phyloP scores from a whole-genome alignment of 2,329 filamentous ascomycete species.

The Fusarium secorum region DNA sequence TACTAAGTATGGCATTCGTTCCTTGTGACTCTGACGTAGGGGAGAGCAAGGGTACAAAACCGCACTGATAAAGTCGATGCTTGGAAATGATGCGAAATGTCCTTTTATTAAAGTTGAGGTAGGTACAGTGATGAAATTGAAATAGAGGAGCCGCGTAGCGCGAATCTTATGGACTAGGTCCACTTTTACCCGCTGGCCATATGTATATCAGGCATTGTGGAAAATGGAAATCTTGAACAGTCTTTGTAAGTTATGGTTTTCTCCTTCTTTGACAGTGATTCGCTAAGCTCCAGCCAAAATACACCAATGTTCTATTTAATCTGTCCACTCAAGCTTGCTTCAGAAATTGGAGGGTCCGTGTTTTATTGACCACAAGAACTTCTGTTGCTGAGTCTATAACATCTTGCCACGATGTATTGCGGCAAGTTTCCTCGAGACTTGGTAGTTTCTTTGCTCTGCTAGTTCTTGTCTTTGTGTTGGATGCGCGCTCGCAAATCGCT shows the following conservation, averaged over 20 bases:
- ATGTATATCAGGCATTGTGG: background rate
- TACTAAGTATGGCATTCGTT: background rate
- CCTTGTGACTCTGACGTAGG: background rate
- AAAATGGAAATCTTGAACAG: background rate
- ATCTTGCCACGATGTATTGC: slow-evolving; percentile 45
- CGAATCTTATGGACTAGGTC: background rate
- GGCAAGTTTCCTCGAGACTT: slow-evolving; percentile 47
- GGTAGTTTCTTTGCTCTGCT: slow-evolving; percentile 22
- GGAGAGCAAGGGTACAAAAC: background rate
- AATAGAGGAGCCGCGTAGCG: slow-evolving; percentile 10
- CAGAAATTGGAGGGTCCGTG: slow-evolving; percentile 33
- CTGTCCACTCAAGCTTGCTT: background rate
- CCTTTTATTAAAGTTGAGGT: background rate
- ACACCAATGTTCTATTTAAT: background rate
- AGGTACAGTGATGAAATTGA: background rate
- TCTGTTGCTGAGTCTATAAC: slow-evolving; percentile 46
- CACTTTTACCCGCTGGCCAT: slow-evolving; percentile 24
- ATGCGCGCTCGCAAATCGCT: slow-evolving; percentile 40
- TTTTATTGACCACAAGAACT: slow-evolving; percentile 41
- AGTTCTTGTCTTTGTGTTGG: slow-evolving; percentile 7
- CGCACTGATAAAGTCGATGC: background rate
- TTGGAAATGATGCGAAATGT: background rate
- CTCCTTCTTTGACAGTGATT: background rate
- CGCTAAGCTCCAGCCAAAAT: background rate
- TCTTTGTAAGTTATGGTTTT: background rate